A percentile compares a stretch with the other conserved stretches of the same genome.
Evolutionary conservation across 2,329 filamentous ascomycete genomes (phyloP).

Genomic region (Metarhizium anisopliae): DNA sequence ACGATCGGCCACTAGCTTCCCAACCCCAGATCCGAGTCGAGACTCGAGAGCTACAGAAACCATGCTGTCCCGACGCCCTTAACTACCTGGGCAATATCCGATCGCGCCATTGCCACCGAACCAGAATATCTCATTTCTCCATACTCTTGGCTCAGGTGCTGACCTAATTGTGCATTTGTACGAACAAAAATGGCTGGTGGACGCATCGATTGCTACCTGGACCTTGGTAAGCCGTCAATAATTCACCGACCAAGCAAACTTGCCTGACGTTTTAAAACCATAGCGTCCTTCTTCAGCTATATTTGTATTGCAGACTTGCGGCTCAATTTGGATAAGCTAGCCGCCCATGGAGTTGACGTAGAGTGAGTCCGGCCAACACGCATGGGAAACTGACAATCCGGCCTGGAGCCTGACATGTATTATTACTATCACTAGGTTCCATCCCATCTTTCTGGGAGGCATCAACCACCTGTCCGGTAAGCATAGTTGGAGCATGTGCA

Average conservation of each 20-base stretch:
- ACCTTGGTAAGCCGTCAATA: slow-evolving; percentile 34
- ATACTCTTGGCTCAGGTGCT: no score
- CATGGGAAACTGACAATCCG: background rate
- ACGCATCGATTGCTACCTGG: slow-evolving; percentile 40
- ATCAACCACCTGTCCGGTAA: slow-evolving; percentile 52
- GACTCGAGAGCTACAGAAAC: no score
- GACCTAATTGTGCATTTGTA: no score
- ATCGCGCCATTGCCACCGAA: no score
- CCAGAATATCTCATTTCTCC: no score
- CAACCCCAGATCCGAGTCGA: no score
- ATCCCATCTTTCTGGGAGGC: slow-evolving; percentile 63
- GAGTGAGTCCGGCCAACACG: slow-evolving; percentile 41
- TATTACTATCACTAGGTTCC: slow-evolving; percentile 38
- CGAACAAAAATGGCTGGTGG: slow-evolving; percentile 41
- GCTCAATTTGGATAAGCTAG: slow-evolving; percentile 43
- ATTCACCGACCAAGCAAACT: background rate
- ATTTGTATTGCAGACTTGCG: slow-evolving; percentile 48
- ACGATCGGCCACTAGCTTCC: no score
- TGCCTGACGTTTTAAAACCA: background rate
- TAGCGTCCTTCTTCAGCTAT: slow-evolving; percentile 59
- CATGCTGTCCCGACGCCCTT: no score
- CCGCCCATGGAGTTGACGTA: slow-evolving; percentile 50
- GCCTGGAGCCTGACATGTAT: background rate
- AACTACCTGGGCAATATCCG: no score
- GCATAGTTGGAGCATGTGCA: slow-evolving; percentile 1